phyloP scores from a whole-genome alignment of 345 rosid species.

The Diplotaxis tenuifolia region DNA sequence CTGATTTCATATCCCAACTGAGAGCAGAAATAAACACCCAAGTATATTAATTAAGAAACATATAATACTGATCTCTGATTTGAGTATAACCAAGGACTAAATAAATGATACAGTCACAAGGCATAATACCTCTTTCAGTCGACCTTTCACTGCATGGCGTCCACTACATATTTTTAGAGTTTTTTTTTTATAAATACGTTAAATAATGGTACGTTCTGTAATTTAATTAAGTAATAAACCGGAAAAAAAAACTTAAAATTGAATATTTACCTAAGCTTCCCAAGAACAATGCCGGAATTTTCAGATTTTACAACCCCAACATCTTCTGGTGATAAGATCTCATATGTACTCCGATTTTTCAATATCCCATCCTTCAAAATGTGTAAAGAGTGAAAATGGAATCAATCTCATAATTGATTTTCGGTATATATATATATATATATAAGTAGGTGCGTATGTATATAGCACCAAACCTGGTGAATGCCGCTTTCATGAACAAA shows the following conservation, averaged over 20 bases:
- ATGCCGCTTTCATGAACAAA: slow-evolving; percentile 81
- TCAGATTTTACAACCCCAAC: slow-evolving; percentile 68
- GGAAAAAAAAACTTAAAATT: neutral
- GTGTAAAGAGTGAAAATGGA: no score
- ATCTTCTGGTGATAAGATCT: slow-evolving; percentile 82
- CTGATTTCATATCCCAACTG: slow-evolving; percentile 85
- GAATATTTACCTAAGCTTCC: slow-evolving; percentile 62
- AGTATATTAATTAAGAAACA: neutral
- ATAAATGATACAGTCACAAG: neutral
- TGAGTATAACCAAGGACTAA: neutral
- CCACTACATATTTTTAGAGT: slow-evolving; percentile 47
- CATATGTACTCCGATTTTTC: slow-evolving; percentile 83
- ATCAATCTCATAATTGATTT: no score
- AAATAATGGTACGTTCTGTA: no score
- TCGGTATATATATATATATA: no score
- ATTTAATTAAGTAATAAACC: no score
- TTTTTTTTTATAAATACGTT: neutral
- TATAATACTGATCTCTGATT: neutral
- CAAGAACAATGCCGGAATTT: slow-evolving; percentile 75
- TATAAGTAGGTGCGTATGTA: no score
- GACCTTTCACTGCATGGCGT: slow-evolving; percentile 81
- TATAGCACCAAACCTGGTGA: no score
- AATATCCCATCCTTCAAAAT: slow-evolving; percentile 81
- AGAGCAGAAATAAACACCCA: neutral
- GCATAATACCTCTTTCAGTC: slow-evolving; percentile 46